phyloP scores from a whole-genome alignment of 768 basidiomycete species.

The Rhizopogon vulgaris region DNA sequence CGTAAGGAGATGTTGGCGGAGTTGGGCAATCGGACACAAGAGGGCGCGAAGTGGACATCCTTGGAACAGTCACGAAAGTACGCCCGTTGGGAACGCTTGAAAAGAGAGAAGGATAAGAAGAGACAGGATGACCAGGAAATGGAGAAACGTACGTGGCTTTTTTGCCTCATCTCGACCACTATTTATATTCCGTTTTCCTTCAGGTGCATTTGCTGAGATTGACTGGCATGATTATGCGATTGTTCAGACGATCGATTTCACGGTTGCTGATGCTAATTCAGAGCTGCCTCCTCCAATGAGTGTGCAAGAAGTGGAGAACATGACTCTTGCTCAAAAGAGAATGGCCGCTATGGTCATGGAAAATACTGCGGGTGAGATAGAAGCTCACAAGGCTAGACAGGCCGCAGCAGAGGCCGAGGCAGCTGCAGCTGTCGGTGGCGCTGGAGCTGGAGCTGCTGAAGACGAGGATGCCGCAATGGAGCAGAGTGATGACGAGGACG shows the following conservation, averaged over 20 bases:
- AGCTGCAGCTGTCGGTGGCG: slow-evolving; percentile 69
- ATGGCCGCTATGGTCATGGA: slow-evolving; percentile 99
- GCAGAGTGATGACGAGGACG: slow-evolving; percentile 84
- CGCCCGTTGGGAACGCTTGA: slow-evolving; percentile 84
- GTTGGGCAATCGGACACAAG: slow-evolving; percentile 62
- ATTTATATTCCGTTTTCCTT: slow-evolving; percentile 4
- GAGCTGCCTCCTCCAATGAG: slow-evolving; percentile 97
- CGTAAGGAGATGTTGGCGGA: slow-evolving; percentile 66
- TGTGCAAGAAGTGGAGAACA: slow-evolving; percentile 89
- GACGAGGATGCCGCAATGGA: slow-evolving; percentile 64
- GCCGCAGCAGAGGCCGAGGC: slow-evolving; percentile 84
- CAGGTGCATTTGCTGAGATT: slow-evolving; percentile 92
- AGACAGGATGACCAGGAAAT: slow-evolving; percentile 89
- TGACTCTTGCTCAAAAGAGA: slow-evolving; percentile 95
- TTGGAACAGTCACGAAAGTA: slow-evolving; percentile 71
- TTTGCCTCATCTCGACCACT: not conserved
- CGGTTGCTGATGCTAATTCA: slow-evolving; percentile 80
- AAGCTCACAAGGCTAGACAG: slow-evolving; percentile 74
- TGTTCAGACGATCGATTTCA: slow-evolving; percentile 97
- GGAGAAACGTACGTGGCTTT: slow-evolving; percentile 62
- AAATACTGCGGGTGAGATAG: slow-evolving; percentile 80
- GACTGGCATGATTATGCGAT: slow-evolving; percentile 99
- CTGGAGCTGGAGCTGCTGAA: slow-evolving; percentile 39
- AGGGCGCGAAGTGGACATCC: slow-evolving; percentile 68
- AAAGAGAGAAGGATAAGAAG: slow-evolving; percentile 79